phyloP scores from a whole-genome alignment of 305 asterid genomes.

The Fraxinus dipetala region DNA sequence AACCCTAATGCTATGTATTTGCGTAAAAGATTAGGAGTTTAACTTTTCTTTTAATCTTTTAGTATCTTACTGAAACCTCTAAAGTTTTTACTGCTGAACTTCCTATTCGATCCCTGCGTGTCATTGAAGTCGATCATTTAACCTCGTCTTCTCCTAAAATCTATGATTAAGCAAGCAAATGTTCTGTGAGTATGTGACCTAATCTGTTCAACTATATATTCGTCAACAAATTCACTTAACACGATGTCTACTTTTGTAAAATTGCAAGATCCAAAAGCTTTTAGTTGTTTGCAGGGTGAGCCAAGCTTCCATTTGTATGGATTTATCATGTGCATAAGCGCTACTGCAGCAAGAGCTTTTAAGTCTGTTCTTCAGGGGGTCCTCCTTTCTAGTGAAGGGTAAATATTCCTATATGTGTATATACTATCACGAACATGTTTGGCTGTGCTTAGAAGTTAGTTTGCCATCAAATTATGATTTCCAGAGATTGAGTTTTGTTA shows the following conservation, averaged over 20 bases:
- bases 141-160: background rate
- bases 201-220: background rate
- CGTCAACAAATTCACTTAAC: background rate
- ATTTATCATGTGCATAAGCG: constrained; percentile 83
- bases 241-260: constrained; percentile 2
- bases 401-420: background rate
- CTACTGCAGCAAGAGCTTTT: constrained; percentile 96
- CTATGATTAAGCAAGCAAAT: background rate
- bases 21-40: background rate
- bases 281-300: constrained; percentile 66
- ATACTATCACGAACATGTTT: background rate
- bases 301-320: constrained; percentile 90
- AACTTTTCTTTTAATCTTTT: background rate
- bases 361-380: constrained; percentile 95
- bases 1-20: background rate
- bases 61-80: background rate
- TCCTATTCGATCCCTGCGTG: background rate
- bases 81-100: background rate
- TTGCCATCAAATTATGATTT: background rate
- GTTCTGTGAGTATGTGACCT: background rate
- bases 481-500: background rate
- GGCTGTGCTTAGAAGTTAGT: background rate
- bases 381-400: constrained; percentile 91
- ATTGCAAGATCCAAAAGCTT: background rate
- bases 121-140: background rate